Evolutionary conservation across 768 basidiomycete genomes (phyloP).

Genomic region (Hericium erinaceus): DNA sequence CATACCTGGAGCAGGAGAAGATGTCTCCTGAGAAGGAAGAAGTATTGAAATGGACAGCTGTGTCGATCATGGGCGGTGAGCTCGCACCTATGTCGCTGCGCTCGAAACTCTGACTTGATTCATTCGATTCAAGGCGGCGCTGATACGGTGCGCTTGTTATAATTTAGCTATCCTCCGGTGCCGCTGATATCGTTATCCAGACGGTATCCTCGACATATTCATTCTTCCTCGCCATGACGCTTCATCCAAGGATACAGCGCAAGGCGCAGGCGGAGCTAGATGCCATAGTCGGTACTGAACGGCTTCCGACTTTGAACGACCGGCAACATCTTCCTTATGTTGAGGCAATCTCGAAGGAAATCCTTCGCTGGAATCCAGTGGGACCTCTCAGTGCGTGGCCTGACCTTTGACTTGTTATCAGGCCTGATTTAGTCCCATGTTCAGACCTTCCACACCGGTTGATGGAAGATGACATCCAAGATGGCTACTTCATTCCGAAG

Average conservation of each 20-base stretch:
- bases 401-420: background rate
- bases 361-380: constrained; percentile 8
- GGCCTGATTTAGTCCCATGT: background rate
- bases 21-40: constrained; percentile 4
- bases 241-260: constrained; percentile 6
- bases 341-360: constrained; percentile 18
- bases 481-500: constrained; percentile 12
- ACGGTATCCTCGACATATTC: background rate
- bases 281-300: constrained; percentile 14
- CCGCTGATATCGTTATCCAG: background rate
- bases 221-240: constrained; percentile 11
- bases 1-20: constrained; percentile 5
- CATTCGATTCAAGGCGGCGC: background rate
- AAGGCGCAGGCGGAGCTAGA: constrained; percentile 22
- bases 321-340: constrained; percentile 19
- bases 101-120: too few species aligned
- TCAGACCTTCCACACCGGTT: constrained; percentile 1
- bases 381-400: background rate
- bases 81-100: background rate
- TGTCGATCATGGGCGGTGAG: background rate
- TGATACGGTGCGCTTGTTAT: background rate
- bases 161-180: background rate
- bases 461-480: constrained; percentile 3
- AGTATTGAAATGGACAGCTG: constrained; percentile 16
- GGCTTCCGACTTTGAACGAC: constrained; percentile 19